Percentiles rank a stretch among this genome's conserved stretches.
phyloP scores from a whole-genome alignment of 2,329 filamentous ascomycete genomes.

The Cadophora sp. region DNA sequence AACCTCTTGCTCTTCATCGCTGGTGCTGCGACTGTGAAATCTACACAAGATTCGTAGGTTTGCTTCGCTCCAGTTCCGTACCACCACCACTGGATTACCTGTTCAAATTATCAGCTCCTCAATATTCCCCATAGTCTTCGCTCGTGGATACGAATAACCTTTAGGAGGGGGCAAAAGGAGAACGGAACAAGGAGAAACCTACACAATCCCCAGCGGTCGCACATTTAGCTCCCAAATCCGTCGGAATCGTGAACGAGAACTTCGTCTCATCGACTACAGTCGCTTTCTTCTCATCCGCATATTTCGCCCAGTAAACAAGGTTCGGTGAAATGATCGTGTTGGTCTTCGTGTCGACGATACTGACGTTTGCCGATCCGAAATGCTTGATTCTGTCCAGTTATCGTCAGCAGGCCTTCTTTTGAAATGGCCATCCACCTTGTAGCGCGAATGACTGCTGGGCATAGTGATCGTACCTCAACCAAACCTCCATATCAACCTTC shows the following conservation, averaged over 20 bases:
- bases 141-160: too few relatives aligned
- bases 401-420: not conserved
- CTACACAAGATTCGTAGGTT: conserved; percentile 61
- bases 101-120: conserved; percentile 49
- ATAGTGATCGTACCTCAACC: conserved; percentile 33
- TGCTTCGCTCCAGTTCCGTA: conserved; percentile 54
- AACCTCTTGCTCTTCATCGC: conserved; percentile 17
- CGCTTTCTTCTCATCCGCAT: conserved; percentile 52
- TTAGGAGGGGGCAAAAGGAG: not conserved
- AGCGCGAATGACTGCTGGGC: too few relatives aligned
- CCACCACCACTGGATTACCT: conserved; percentile 63
- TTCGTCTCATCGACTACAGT: conserved; percentile 53
- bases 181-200: conserved; percentile 18
- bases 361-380: conserved; percentile 60
- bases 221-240: conserved; percentile 52
- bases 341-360: conserved; percentile 55
- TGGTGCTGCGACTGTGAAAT: conserved; percentile 47
- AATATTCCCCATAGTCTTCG: too few relatives aligned
- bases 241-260: conserved; percentile 60
- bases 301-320: conserved; percentile 55
- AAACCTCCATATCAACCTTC: conserved; percentile 49
- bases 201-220: conserved; percentile 34
- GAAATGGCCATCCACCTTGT: too few relatives aligned
- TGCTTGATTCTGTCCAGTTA: conserved; percentile 50
- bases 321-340: conserved; percentile 52